Percentiles rank a stretch among this genome's conserved stretches.
Conservation (phyloP, 371 early-diverging fungal genomes). For the Mortierella sp. region DNA sequence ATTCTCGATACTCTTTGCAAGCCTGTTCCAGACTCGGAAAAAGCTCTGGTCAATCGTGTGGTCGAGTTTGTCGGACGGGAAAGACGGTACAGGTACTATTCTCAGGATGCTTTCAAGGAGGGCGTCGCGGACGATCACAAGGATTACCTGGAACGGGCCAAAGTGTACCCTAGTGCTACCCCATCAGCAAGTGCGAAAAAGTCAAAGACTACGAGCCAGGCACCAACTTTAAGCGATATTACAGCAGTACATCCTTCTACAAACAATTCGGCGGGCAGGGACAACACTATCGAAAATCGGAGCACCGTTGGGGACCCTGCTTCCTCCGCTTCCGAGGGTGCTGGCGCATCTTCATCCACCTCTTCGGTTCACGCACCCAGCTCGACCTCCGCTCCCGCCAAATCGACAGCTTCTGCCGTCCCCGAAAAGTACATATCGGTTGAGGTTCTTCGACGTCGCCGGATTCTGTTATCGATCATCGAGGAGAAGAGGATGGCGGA, state of each 20-base stretch:
- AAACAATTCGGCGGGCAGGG: neutral
- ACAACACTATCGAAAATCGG: neutral
- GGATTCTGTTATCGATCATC: conserved; percentile 38
- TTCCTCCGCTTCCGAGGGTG: neutral
- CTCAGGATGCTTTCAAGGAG: conserved; percentile 25
- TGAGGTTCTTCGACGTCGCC: conserved; percentile 32
- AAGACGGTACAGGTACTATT: conserved; percentile 51
- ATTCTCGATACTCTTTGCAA: conserved; percentile 42
- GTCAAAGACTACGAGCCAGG: neutral
- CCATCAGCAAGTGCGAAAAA: neutral
- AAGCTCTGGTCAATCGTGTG: conserved; percentile 31
- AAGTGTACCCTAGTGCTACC: neutral
- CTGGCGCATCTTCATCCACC: neutral
- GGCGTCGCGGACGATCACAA: conserved; percentile 39
- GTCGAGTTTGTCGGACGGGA: conserved; percentile 52
- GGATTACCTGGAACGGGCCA: conserved; percentile 41
- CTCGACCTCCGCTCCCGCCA: neutral
- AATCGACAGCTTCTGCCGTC: neutral
- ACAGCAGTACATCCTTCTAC: neutral
- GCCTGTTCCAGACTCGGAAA: conserved; percentile 7
- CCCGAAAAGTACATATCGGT: conserved; percentile 41
- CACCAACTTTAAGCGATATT: neutral
- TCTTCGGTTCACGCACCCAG: neutral
- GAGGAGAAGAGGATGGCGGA: conserved; percentile 38
- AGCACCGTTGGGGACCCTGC: neutral